Evolutionary conservation across 495 filamentous ascomycete genomes (phyloP), one percentile per base, ranked within the genome.

Genomic region (Oleoguttula mirabilis): DNA sequence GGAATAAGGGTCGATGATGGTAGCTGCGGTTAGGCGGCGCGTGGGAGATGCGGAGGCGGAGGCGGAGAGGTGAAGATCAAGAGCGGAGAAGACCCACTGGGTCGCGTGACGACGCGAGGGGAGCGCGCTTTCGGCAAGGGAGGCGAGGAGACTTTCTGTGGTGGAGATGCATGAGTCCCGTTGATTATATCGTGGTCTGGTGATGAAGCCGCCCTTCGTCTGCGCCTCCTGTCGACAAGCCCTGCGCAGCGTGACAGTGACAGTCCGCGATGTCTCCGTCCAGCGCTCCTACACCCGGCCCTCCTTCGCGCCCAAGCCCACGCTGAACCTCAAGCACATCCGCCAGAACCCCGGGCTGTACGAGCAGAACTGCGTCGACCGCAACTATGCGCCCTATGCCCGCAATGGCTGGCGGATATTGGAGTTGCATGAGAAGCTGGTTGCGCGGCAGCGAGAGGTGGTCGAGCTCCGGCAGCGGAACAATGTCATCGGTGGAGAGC

Each of bases 251-350:
- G n/a, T n/a, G n/a, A n/a, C n/a, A n/a, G n/a, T n/a, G n/a, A n/a
- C n/a, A n/a, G n/a, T n/a, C n/a, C 19, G 19, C 16, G 14, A 45
- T 45, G 41, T 15, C 42, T 7, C 33, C 30, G 8, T 32, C 33
- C 42, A 52, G 48, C 27, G 63, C 55, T 36, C 48, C 52, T 56
- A 59, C 61, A 40, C 52, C 22, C 66, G 73, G 50, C 77, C 81
- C 0, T 68, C 84, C 10, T 82, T 75, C 32, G 88, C 86, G 11
- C 88, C 88, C 5, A 93, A 86, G 54, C 71, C 82, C 6, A 68
- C 65, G 15, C 70, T 87, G 36, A 79, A 95, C 60, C 67, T 94
- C 59, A 94, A 83, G 58, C 78, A 88, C 62, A 93, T 98, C 60
- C 84, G 86, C 38, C 70, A 82, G 41, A 82, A 88, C 60, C 71